Percentiles rank a stretch among this genome's conserved stretches.
phyloP scores from a whole-genome alignment of 768 basidiomycete genomes.

The Leucocoprinus birnbaumii region DNA sequence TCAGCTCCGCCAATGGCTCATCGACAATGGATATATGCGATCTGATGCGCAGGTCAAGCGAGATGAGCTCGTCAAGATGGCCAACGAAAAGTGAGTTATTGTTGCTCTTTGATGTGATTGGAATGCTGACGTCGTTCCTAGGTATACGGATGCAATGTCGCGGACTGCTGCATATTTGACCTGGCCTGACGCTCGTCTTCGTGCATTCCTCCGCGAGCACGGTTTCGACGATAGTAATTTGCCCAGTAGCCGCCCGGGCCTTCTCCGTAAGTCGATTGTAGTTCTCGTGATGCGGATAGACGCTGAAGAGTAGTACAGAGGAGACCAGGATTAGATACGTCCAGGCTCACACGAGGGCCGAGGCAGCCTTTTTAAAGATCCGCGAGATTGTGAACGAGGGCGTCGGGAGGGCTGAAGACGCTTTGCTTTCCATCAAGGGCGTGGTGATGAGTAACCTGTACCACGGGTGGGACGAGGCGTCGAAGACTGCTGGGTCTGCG shows the following conservation, averaged over 20 bases:
- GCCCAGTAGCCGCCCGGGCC: conserved; percentile 64
- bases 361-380: conserved; percentile 57
- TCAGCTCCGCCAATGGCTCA: conserved; percentile 70
- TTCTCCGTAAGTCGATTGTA: conserved; percentile 56
- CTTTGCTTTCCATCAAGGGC: conserved; percentile 47
- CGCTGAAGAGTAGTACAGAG: conserved; percentile 35
- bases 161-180: conserved; percentile 65
- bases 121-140: conserved; percentile 22
- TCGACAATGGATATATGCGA: conserved; percentile 65
- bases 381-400: conserved; percentile 64
- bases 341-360: conserved; percentile 54
- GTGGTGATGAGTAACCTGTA: conserved; percentile 40
- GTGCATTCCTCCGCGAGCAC: conserved; percentile 81
- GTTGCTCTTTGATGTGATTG: conserved; percentile 12
- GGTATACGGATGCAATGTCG: conserved; percentile 44
- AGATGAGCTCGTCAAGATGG: conserved; percentile 72
- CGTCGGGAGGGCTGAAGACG: conserved; percentile 75
- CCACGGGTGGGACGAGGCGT: conserved; percentile 18
- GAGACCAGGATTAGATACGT: conserved; percentile 81
- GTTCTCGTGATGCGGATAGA: not conserved
- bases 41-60: conserved; percentile 61
- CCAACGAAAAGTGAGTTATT: conserved; percentile 57
- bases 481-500: not conserved
- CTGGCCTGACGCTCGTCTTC: conserved; percentile 93
- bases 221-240: conserved; percentile 70